These are phyloP conservation scores for Amaranthus tricolor DNA, from an alignment of 179 eudicot species.

Conservation along the genomic window DNA sequence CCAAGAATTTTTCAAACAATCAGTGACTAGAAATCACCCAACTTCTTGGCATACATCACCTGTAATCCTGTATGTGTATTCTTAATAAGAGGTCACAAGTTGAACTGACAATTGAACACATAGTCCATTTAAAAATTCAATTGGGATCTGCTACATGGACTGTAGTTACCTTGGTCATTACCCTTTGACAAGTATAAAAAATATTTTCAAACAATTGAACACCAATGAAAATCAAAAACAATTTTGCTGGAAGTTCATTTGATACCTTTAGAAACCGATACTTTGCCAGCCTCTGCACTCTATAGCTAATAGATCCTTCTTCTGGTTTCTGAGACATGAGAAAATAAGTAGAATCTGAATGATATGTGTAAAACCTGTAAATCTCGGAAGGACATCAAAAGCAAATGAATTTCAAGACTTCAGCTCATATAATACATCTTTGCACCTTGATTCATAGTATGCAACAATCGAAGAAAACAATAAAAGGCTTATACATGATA, in stretches of 20 bases:
- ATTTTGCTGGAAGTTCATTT: slow-evolving; percentile 3
- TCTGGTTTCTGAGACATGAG: slow-evolving; percentile 77
- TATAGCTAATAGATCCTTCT: slow-evolving; percentile 91
- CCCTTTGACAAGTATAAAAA: not conserved
- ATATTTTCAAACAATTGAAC: not conserved
- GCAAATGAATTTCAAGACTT: not conserved
- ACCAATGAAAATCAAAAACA: not conserved
- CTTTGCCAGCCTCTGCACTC: slow-evolving; percentile 95
- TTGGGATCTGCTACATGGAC: not conserved
- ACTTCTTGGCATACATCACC: not conserved
- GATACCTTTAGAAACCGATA: slow-evolving; percentile 91
- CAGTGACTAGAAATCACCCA: not conserved
- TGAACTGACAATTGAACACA: not conserved
- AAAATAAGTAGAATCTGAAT: not conserved
- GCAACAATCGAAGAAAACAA: not conserved
- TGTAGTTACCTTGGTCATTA: not conserved
- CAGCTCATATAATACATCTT: not conserved
- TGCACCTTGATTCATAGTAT: not conserved
- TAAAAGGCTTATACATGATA: not conserved
- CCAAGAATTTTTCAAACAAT: not conserved
- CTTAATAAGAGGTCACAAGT: not conserved
- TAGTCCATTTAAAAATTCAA: not conserved
- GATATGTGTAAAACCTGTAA: slow-evolving; percentile 8
- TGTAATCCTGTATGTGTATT: not conserved
- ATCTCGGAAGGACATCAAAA: not conserved